Conservation (phyloP, 1,284 basidiomycete genomes). For the Acaromyces ingoldii region DNA sequence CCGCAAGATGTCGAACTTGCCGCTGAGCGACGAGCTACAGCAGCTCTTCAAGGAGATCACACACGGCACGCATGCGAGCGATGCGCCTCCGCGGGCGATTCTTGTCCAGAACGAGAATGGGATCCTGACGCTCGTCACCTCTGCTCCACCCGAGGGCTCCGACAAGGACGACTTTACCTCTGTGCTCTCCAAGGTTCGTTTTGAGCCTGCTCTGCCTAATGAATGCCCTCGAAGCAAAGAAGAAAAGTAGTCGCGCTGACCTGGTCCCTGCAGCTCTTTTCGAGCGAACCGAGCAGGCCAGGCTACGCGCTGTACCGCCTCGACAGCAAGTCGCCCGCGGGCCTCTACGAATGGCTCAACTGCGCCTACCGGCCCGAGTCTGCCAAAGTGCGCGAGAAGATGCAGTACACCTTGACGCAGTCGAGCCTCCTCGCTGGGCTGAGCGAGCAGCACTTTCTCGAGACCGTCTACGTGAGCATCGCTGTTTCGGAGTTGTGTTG, state of each 20-base stretch:
- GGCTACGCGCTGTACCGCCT: constrained; percentile 40
- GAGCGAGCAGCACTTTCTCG: constrained; percentile 37
- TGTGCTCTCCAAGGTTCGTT: constrained; percentile 19
- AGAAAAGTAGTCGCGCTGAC: too few relatives aligned
- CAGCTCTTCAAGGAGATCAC: constrained; percentile 2
- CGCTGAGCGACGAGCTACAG: not conserved
- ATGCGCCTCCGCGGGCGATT: constrained; percentile 24
- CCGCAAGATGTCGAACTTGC: constrained; percentile 1
- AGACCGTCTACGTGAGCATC: constrained; percentile 27
- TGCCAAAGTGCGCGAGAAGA: constrained; percentile 41
- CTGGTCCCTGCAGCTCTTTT: constrained; percentile 18
- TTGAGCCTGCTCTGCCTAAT: too few relatives aligned
- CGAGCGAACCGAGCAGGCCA: constrained; percentile 29
- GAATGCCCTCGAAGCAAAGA: too few relatives aligned
- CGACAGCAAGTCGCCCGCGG: constrained; percentile 34
- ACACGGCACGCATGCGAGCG: constrained; percentile 8
- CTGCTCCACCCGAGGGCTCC: constrained; percentile 13
- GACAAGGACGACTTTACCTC: constrained; percentile 33
- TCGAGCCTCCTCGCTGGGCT: constrained; percentile 31
- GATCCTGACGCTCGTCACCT: constrained; percentile 21
- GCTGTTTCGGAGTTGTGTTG: not conserved
- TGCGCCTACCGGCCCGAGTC: constrained; percentile 39
- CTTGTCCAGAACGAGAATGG: constrained; percentile 35
- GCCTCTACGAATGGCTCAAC: constrained; percentile 42
- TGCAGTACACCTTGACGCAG: constrained; percentile 38